Evolutionary conservation across 768 basidiomycete genomes (phyloP), one percentile per base, ranked within the genome.

Genomic region (Agaricus subrufescens): DNA sequence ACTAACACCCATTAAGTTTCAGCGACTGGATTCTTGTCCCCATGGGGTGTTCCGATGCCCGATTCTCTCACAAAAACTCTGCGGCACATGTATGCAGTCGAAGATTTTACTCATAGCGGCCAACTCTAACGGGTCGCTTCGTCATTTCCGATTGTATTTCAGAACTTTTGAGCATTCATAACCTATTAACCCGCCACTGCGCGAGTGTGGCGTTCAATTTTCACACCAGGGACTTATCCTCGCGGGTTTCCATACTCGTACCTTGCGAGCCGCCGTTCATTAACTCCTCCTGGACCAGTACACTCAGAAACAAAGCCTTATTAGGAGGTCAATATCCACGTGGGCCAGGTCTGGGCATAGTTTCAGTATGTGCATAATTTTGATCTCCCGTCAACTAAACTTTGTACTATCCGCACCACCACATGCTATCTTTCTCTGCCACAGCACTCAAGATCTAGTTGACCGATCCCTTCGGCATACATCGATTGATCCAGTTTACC

Each of bases 151-250:
- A 71, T 50, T 63, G 67, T 45, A 68, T 78, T 39, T 75, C 70
- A 58, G 61, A 59, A 55, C 67, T 71, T 31, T 63, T 69, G 40
- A 67, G 69, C 26, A 62, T 72, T 39, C 48, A 15, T 19, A 37
- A 55, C 46, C 54, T 27, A 38, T 29, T 10, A 1, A 7, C 46
- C 54, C 46, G 26, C 46, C 54, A 48, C 46, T 12, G 54, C 40
- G 25, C 46, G 43, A n/a, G 83, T 52, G 69, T 74, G 29, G 77
- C 79, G 48, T 83, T 90, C 73, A 73, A 89, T 52, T 91, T 89
- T 75, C 89, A 89, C 67, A 90, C 89, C 7, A 86, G 84, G 57
- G 89, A 89, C 23, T 90, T 88, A 42, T 91, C 89, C 4, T 90
- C 87, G n/a, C 89, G 88, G 46, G 86, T 82, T 62, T 89, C 89